Evolutionary conservation across 2,329 filamentous ascomycete genomes (phyloP).

Genomic region (Fusarium zealandicum): DNA sequence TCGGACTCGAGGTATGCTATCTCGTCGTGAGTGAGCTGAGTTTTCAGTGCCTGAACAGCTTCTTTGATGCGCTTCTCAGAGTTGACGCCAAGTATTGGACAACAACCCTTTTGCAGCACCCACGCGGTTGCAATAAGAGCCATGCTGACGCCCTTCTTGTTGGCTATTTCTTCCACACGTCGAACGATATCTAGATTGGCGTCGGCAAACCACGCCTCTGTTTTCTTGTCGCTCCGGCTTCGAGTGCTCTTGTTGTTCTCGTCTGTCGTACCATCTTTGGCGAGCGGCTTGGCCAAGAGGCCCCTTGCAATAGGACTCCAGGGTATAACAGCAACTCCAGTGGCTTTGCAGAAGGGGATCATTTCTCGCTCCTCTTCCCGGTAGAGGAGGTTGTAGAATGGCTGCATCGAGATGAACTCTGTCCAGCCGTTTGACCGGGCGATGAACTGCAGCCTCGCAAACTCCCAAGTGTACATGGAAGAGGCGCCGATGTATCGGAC

Average conservation of each 20-base stretch:
- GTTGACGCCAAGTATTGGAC: constrained; percentile 69
- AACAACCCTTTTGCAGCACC: constrained; percentile 61
- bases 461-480: constrained; percentile 59
- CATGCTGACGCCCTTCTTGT: constrained; percentile 66
- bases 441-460: constrained; percentile 58
- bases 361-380: constrained; percentile 63
- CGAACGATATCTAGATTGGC: constrained; percentile 44
- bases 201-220: constrained; percentile 38
- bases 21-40: constrained; percentile 64
- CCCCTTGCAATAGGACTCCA: constrained; percentile 47
- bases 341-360: constrained; percentile 47
- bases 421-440: constrained; percentile 64
- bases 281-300: constrained; percentile 42
- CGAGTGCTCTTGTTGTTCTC: constrained; percentile 15
- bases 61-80: constrained; percentile 68
- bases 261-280: constrained; percentile 13
- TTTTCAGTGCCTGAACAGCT: constrained; percentile 56
- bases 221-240: constrained; percentile 35
- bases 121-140: constrained; percentile 71
- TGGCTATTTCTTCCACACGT: constrained; percentile 60
- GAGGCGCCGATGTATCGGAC: constrained; percentile 61
- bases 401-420: constrained; percentile 67
- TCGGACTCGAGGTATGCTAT: constrained; percentile 67
- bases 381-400: constrained; percentile 64
- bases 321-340: constrained; percentile 46